A percentile compares a stretch with the other conserved stretches of the same genome.
Evolutionary conservation across 495 filamentous ascomycete species (phyloP).

Genomic region (Durotheca rogersii): DNA sequence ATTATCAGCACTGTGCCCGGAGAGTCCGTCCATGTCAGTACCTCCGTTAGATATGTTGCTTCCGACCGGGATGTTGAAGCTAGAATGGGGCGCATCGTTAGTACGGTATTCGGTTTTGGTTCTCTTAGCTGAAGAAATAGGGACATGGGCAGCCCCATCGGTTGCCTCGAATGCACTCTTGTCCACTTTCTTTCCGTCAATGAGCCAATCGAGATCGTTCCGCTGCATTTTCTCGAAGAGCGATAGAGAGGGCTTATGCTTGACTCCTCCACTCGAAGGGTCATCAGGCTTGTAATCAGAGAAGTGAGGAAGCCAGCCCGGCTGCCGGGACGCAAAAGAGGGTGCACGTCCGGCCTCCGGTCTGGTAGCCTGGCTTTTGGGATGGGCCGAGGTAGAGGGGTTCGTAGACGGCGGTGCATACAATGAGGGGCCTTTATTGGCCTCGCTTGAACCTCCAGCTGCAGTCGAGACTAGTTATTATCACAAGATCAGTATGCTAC

Average conservation of each 20-base stretch:
- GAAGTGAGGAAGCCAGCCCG: neutral
- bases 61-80: slow-evolving; percentile 51
- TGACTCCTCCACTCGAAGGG: neutral
- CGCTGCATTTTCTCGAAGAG: slow-evolving; percentile 37
- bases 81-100: slow-evolving; percentile 41
- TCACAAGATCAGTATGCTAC: neutral
- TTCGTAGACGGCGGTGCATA: slow-evolving; percentile 32
- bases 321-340: neutral
- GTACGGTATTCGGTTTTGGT: slow-evolving; percentile 24
- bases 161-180: neutral
- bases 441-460: slow-evolving; percentile 6
- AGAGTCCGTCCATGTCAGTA: slow-evolving; percentile 39
- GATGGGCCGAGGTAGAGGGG: neutral
- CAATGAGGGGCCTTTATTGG: slow-evolving; percentile 38
- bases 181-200: slow-evolving; percentile 12
- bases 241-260: slow-evolving; percentile 9
- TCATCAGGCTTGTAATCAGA: neutral
- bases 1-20: slow-evolving; percentile 66
- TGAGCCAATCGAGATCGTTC: slow-evolving; percentile 29
- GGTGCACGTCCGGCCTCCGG: no score
- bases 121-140: slow-evolving; percentile 1
- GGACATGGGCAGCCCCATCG: neutral
- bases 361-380: neutral
- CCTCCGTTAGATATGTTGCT: slow-evolving; percentile 30
- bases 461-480: slow-evolving; percentile 2